Conservation (phyloP, 768 basidiomycete species). For the Lentinula detonsa region DNA sequence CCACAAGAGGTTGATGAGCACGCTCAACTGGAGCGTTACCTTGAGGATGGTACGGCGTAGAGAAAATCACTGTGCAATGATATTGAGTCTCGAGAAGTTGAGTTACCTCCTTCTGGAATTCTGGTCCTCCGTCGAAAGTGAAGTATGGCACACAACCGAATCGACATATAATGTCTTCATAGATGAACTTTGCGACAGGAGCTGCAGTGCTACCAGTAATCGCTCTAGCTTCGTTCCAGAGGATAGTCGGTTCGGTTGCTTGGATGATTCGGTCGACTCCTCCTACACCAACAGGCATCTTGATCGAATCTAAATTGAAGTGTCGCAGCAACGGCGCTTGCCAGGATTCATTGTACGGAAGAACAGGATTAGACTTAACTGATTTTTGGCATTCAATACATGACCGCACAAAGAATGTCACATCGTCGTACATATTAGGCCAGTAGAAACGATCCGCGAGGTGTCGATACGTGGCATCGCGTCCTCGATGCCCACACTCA, state of each 20-base stretch:
- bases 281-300: slow-evolving; percentile 19
- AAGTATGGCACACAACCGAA: slow-evolving; percentile 14
- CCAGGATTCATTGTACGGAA: too few species aligned
- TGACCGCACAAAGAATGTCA: too few species aligned
- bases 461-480: slow-evolving; percentile 13
- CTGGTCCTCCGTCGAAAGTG: slow-evolving; percentile 22
- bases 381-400: too few species aligned
- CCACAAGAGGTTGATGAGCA: slow-evolving; percentile 18
- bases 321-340: too few species aligned
- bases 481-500: slow-evolving; percentile 22
- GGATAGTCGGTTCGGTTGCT: slow-evolving; percentile 14
- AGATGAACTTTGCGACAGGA: slow-evolving; percentile 21
- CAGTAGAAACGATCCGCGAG: slow-evolving; percentile 14
- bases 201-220: slow-evolving; percentile 7
- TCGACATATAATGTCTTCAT: slow-evolving; percentile 21
- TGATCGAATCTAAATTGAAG: slow-evolving; percentile 19
- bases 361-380: too few species aligned
- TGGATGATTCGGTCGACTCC: slow-evolving; percentile 20
- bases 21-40: slow-evolving; percentile 26
- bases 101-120: slow-evolving; percentile 20
- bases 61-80: slow-evolving; percentile 17
- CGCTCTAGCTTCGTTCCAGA: slow-evolving; percentile 18
- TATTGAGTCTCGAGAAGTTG: slow-evolving; percentile 17
- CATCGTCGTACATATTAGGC: too few species aligned
- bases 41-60: slow-evolving; percentile 5